Percentiles rank a stretch among this genome's conserved stretches.
These are phyloP conservation scores for Malus fusca DNA, from an alignment of 306 rosid genomes.

Conservation along the genomic window DNA sequence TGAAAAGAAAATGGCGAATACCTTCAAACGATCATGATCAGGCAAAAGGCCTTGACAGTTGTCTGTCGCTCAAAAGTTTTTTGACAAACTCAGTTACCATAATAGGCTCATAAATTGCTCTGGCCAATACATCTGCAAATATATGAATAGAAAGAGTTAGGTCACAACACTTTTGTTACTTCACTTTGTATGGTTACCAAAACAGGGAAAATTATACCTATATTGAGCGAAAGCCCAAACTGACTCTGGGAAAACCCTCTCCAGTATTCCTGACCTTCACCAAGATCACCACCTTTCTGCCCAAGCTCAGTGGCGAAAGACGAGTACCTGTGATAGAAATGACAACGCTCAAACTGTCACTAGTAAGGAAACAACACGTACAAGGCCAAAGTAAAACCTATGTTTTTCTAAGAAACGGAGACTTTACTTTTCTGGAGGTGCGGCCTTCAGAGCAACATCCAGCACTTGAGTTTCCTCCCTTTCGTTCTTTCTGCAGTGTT, in stretches of 20 bases:
- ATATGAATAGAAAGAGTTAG: neutral
- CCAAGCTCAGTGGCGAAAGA: slow-evolving; percentile 7
- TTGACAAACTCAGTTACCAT: slow-evolving; percentile 29
- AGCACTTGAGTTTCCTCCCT: slow-evolving; percentile 59
- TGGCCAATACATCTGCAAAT: slow-evolving; percentile 60
- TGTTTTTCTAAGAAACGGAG: neutral
- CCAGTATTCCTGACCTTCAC: neutral
- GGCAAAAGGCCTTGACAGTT: slow-evolving; percentile 25
- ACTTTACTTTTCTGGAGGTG: slow-evolving; percentile 32
- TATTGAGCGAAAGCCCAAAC: slow-evolving; percentile 36
- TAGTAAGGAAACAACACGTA: neutral
- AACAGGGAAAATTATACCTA: slow-evolving; percentile 25
- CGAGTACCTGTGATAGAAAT: neutral
- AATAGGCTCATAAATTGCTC: slow-evolving; percentile 52
- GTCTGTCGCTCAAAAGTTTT: slow-evolving; percentile 18
- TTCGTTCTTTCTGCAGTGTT: too few relatives aligned
- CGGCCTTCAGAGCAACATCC: slow-evolving; percentile 53
- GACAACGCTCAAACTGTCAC: slow-evolving; percentile 13
- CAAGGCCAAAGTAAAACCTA: neutral
- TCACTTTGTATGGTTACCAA: neutral
- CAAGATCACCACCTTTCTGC: neutral
- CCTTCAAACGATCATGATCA: slow-evolving; percentile 61
- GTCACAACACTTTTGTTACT: neutral
- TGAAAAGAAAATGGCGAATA: neutral
- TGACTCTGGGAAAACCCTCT: slow-evolving; percentile 16